Base-by-base conservation (phyloP, 2,329 filamentous ascomycete genomes). In the Penicillium frequentans region DNA sequence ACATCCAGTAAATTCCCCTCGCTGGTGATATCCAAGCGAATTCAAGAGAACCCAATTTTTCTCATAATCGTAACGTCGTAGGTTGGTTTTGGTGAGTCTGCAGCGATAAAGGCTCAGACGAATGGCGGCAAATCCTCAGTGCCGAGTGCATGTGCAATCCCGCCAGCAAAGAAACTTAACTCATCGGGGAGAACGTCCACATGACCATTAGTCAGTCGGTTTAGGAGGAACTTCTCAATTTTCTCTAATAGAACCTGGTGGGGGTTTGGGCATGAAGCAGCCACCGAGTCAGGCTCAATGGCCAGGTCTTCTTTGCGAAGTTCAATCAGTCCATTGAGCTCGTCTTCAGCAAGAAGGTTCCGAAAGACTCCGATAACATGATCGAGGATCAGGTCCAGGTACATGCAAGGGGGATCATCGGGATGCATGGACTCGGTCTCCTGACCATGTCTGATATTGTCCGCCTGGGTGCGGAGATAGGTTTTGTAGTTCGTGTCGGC, bases 361-460 rank as follows among this genome's bases (percentile, higher is more conserved):
- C 68, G 73, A 57, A 77, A 77, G 24, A 72, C 67, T 10, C 75
- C 74, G 29, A 75, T 72, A 46, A 77, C 72, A 54, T 76, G 74
- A 51, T 67, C 67, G 21, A 73, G 62, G 14, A 74, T 69, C 33
- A 68, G 63, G 50, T 76, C 73, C 16, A 77, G 67, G 31, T 75
- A 77, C 29, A 72, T 61, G 16, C 68, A 67, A 44, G 66, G 62
- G 23, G 66, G 61, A 50, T 64, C 68, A 39, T 74, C 67, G 7
- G 66, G 60, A 43, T 73, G 70, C 59, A 74, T 57, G 49, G 71
- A 72, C 29, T 73, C 73, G 4, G 64, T 66, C 23, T 69, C 60
- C 7, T 65, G 68, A 13, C 73, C 73, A 21, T 64, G 56, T 52
- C 66, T 68, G 53, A 75, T 70, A 44, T 73, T 71, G 48, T 70